Conservation (phyloP, 2,329 filamentous ascomycete species). For the Atkinsonella texensis region DNA sequence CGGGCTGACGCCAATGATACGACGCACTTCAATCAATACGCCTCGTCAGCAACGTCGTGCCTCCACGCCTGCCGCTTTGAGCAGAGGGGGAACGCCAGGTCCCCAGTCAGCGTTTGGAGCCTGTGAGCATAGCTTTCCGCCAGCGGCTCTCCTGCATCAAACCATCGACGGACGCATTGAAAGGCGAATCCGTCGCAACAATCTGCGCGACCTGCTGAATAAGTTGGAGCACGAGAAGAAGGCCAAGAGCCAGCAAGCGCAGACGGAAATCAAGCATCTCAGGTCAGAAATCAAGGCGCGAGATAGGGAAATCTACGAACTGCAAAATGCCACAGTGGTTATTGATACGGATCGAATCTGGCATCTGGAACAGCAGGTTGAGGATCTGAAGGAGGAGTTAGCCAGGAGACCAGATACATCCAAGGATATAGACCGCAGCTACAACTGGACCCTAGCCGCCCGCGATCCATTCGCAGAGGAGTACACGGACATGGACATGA, state of each 20-base stretch:
- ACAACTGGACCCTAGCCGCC: constrained; percentile 40
- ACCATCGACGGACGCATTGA: constrained; percentile 45
- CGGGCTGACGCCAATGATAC: constrained; percentile 47
- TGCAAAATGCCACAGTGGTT: constrained; percentile 37
- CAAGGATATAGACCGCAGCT: constrained; percentile 11
- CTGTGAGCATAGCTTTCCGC: constrained; percentile 19
- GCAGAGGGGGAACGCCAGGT: constrained; percentile 7
- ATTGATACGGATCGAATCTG: constrained; percentile 35
- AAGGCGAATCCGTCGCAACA: constrained; percentile 42
- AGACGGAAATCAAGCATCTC: constrained; percentile 37
- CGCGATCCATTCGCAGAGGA: constrained; percentile 33
- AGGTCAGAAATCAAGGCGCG: constrained; percentile 34
- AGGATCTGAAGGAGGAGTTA: constrained; percentile 23
- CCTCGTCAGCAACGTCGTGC: constrained; percentile 28
- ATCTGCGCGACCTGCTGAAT: constrained; percentile 47
- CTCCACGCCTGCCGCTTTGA: constrained; percentile 26
- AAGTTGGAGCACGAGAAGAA: constrained; percentile 35
- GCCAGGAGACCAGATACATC: constrained; percentile 11
- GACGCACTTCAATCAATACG: constrained; percentile 33
- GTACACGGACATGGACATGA: constrained; percentile 28
- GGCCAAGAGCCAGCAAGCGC: constrained; percentile 24
- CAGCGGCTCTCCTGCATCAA: constrained; percentile 33
- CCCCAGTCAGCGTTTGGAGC: constrained; percentile 10
- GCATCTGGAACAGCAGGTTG: constrained; percentile 28
- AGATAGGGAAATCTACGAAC: constrained; percentile 40